Evolutionary conservation across 495 filamentous ascomycete genomes (phyloP).

Genomic region (Penicillium simplicissimum): DNA sequence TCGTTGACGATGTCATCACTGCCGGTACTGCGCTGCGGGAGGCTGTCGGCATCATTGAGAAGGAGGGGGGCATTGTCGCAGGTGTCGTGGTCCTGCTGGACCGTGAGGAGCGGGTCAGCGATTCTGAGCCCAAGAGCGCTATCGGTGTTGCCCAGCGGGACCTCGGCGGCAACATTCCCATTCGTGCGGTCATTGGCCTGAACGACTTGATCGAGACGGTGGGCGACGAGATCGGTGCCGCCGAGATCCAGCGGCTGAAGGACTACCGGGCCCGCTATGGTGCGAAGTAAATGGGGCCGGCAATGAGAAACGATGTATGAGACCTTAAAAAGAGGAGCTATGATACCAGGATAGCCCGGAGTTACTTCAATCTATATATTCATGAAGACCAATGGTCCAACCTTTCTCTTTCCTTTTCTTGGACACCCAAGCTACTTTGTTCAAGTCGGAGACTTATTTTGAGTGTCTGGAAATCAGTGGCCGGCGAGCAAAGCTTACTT

Average conservation of each 20-base stretch:
- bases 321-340: slow-evolving; percentile 10
- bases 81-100: slow-evolving; percentile 89
- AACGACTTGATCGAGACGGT: slow-evolving; percentile 74
- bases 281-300: slow-evolving; percentile 33
- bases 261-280: slow-evolving; percentile 76
- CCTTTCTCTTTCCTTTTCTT: not conserved
- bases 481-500: not conserved
- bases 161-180: slow-evolving; percentile 47
- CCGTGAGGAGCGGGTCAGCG: slow-evolving; percentile 76
- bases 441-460: not conserved
- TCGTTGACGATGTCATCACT: slow-evolving; percentile 95
- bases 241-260: slow-evolving; percentile 69
- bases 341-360: slow-evolving; percentile 29
- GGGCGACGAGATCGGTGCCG: slow-evolving; percentile 49
- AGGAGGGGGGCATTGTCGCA: slow-evolving; percentile 76
- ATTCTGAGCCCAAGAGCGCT: slow-evolving; percentile 59
- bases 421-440: not conserved
- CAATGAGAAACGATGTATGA: slow-evolving; percentile 27
- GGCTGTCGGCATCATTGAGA: slow-evolving; percentile 78
- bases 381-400: not conserved
- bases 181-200: slow-evolving; percentile 55
- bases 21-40: slow-evolving; percentile 92
- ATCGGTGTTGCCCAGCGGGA: slow-evolving; percentile 80
- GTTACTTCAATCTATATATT: slow-evolving; percentile 11
- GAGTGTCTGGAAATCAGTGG: not conserved